Base-by-base conservation (phyloP, 306 rosid genomes). In the Casuarina equisetifolia region DNA sequence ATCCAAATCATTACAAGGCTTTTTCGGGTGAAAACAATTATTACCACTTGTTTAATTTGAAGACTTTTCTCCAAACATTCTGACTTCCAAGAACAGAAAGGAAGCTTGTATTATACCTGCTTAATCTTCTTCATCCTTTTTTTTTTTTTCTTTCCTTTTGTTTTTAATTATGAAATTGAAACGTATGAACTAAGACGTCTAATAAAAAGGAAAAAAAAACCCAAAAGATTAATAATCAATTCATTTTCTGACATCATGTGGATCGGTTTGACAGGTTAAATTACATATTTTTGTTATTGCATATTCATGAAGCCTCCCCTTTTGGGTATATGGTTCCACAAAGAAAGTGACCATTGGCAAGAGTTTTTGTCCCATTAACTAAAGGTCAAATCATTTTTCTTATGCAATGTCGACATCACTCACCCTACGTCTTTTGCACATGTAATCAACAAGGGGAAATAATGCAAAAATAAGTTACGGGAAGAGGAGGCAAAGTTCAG, bases 301-400 rank as follows among this genome's bases (percentile, higher is more conserved):
- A 25, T 25, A 25, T 25, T 25, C 32, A 25, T 25, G 32, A 25
- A 25, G 32, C 32, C 32, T 25, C 32, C 32, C 32, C 32, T 25
- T 25, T 25, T 25, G 32, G 32, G 32, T 25, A 25, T 39, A 36
- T 66, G 43, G 79, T 42, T 66, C 12, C 59, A 63, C 66, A 1
- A 20, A 39, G 75, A 72, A 76, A 66, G 19, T 44, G 78, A 72
- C 78, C 49, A 76, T 53, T 76, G 75, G 53, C 7, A 49, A 63
- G 1, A 72, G 77, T 55, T 59, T 9, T 5, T 75, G 68, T 50
- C 35, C 44, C 43, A 61, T 70, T 6, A 52, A 38, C 5, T 35
- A 9, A 43, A 7, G 2, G 9, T 54, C 13, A 46, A 46, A 57
- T 57, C 42, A 46, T 6, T 70, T 46, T 63, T 64, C 6, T 13